Conservation (phyloP, 495 filamentous ascomycete species). For the Penicillium silybi region DNA sequence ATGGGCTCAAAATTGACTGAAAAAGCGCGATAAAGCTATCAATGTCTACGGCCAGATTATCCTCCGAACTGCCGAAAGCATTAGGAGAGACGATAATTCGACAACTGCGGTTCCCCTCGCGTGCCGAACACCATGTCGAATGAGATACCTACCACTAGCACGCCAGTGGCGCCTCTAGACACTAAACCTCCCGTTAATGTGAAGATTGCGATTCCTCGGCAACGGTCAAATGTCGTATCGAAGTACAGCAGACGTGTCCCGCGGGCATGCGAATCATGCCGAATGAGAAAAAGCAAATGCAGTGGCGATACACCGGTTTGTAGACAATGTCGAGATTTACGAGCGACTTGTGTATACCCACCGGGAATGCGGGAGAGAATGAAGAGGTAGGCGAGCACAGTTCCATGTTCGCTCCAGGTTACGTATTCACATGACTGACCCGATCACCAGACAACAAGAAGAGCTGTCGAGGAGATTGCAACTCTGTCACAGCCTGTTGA, state of each 20-base stretch:
- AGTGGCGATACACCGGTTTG: slow-evolving; percentile 52
- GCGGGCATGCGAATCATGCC: slow-evolving; percentile 66
- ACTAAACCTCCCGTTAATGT: neutral
- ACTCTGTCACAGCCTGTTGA: slow-evolving; percentile 43
- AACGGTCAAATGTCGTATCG: neutral
- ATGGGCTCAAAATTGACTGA: neutral
- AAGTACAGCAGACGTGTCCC: slow-evolving; percentile 27
- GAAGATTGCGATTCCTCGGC: slow-evolving; percentile 13
- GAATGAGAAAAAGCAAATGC: slow-evolving; percentile 61
- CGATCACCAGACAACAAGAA: slow-evolving; percentile 28
- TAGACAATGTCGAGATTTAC: slow-evolving; percentile 50
- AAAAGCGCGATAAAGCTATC: neutral
- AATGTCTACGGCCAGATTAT: neutral
- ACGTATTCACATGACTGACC: neutral
- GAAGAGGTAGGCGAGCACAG: slow-evolving; percentile 5
- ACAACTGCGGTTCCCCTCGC: neutral
- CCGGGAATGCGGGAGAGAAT: slow-evolving; percentile 50
- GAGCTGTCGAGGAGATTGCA: slow-evolving; percentile 37
- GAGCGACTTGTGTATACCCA: slow-evolving; percentile 46
- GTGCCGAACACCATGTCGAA: neutral
- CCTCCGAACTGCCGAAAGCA: neutral
- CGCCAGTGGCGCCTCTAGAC: neutral
- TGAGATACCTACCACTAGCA: neutral
- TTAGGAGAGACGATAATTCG: neutral
- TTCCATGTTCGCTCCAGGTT: neutral